A percentile compares a stretch with the other conserved stretches of the same genome.
These are phyloP conservation scores for Colletotrichum destructivum DNA, from an alignment of 2,329 filamentous ascomycete genomes.

Conservation along the genomic window DNA sequence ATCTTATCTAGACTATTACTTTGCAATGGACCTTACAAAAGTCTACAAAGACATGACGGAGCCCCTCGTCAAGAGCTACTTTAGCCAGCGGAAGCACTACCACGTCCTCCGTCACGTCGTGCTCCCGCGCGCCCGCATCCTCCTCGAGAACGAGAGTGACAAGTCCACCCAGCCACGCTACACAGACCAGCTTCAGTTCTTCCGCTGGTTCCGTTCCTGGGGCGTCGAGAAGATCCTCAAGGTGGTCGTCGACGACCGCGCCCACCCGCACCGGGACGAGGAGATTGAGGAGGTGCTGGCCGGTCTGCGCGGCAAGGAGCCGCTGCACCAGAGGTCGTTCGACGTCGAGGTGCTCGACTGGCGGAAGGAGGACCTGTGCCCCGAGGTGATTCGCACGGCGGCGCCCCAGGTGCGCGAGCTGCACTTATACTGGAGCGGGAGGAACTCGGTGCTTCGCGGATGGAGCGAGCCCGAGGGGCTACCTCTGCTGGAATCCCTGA, in stretches of 20 bases:
- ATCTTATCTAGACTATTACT: background rate
- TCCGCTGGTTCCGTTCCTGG: conserved; percentile 47
- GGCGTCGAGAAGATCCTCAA: conserved; percentile 48
- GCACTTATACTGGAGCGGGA: conserved; percentile 51
- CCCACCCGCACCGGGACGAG: conserved; percentile 48
- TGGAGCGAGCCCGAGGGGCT: conserved; percentile 50
- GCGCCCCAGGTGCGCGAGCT: conserved; percentile 43
- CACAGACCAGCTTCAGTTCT: conserved; percentile 47
- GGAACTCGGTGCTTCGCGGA: conserved; percentile 50
- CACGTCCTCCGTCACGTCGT: background rate
- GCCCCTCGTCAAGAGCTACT: background rate
- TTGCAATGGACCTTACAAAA: background rate
- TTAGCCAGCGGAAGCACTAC: background rate
- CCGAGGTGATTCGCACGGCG: conserved; percentile 38
- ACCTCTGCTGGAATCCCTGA: conserved; percentile 45
- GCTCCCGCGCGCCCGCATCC: background rate
- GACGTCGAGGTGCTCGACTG: conserved; percentile 51
- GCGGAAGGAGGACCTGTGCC: conserved; percentile 48
- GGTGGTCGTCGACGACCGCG: conserved; percentile 49
- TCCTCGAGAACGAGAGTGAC: background rate
- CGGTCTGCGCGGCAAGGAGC: background rate
- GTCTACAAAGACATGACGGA: background rate
- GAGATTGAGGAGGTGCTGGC: conserved; percentile 47
- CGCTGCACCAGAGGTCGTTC: conserved; percentile 31
- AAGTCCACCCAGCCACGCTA: background rate